Conservation (phyloP, 805 yeast species). For the Candida caryicola region DNA sequence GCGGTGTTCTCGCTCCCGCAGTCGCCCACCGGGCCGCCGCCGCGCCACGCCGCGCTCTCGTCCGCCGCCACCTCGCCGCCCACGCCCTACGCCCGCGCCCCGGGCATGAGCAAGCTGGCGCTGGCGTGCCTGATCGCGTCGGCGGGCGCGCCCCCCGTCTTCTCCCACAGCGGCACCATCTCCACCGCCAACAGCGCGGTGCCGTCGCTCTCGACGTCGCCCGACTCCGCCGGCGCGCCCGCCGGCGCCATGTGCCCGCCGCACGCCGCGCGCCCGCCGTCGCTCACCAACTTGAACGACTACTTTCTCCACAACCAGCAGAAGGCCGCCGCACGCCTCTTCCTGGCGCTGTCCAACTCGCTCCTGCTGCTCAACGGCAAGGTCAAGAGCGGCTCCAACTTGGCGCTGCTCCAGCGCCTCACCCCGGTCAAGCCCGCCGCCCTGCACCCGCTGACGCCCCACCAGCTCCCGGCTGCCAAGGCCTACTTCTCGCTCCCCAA, state of each 20-base stretch:
- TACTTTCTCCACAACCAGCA: conserved; percentile 26
- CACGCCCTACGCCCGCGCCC: conserved; percentile 1
- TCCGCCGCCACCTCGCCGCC: conserved; percentile 3
- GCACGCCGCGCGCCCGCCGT: conserved; percentile 15
- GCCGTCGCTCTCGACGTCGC: conserved; percentile 34
- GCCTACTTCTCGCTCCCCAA: conserved; percentile 18
- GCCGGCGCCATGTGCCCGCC: conserved; percentile 8
- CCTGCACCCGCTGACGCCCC: conserved; percentile 10
- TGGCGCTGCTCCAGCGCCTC: conserved; percentile 35
- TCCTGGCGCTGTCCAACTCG: conserved; percentile 17
- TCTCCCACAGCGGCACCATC: conserved; percentile 22
- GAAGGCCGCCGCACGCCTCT: conserved; percentile 9
- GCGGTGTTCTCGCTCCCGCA: conserved; percentile 30
- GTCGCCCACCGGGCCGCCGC: conserved; percentile 21
- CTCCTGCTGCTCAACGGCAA: conserved; percentile 21
- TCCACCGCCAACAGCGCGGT: conserved; percentile 26
- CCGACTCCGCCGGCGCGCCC: conserved; percentile 20
- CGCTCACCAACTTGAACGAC: conserved; percentile 32
- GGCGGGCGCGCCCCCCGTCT: conserved; percentile 17
- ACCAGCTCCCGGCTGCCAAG: conserved; percentile 21
- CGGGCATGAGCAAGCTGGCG: conserved; percentile 22
- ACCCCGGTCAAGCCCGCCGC: conserved; percentile 37
- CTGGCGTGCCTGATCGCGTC: conserved; percentile 26
- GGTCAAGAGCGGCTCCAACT: conserved; percentile 21
- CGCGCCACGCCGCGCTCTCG: not conserved